Evolutionary conservation across 768 basidiomycete species (phyloP).

Genomic region (Mycena kentingensis): DNA sequence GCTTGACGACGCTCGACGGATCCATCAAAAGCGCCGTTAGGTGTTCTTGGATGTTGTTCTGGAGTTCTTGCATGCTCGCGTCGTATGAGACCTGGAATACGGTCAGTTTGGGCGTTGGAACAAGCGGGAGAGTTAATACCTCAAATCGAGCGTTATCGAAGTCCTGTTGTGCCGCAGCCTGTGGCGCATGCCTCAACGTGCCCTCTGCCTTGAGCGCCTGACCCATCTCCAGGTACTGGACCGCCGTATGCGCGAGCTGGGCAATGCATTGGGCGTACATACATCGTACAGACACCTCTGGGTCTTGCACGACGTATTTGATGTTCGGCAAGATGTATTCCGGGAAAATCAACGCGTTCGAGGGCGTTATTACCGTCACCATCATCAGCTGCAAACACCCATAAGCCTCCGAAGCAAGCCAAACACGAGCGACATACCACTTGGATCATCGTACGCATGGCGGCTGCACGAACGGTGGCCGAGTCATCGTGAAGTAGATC

Average conservation of each 20-base stretch:
- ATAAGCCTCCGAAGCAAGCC: neutral
- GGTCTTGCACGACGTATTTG: slow-evolving; percentile 77
- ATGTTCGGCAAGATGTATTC: slow-evolving; percentile 96
- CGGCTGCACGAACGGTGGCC: slow-evolving; percentile 78
- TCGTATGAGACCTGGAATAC: slow-evolving; percentile 82
- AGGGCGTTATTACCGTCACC: slow-evolving; percentile 85
- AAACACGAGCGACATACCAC: slow-evolving; percentile 53
- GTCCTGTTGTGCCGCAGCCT: slow-evolving; percentile 51
- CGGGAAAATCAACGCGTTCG: slow-evolving; percentile 80
- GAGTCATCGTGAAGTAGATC: slow-evolving; percentile 87
- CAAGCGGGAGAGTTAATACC: slow-evolving; percentile 40
- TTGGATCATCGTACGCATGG: slow-evolving; percentile 78
- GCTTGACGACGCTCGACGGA: slow-evolving; percentile 84
- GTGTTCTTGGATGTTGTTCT: slow-evolving; percentile 83
- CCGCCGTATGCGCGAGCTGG: slow-evolving; percentile 81
- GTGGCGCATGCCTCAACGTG: slow-evolving; percentile 60
- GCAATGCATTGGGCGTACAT: slow-evolving; percentile 85
- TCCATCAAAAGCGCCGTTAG: slow-evolving; percentile 87
- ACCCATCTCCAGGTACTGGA: slow-evolving; percentile 90
- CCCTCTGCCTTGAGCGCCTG: slow-evolving; percentile 88
- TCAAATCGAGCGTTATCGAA: slow-evolving; percentile 82
- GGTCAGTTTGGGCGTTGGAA: neutral
- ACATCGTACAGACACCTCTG: slow-evolving; percentile 79
- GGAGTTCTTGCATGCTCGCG: slow-evolving; percentile 81
- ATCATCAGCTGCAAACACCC: slow-evolving; percentile 38